Conservation (phyloP, 108 stramenopile species). For the Fragilariopsis cylindrus region DNA sequence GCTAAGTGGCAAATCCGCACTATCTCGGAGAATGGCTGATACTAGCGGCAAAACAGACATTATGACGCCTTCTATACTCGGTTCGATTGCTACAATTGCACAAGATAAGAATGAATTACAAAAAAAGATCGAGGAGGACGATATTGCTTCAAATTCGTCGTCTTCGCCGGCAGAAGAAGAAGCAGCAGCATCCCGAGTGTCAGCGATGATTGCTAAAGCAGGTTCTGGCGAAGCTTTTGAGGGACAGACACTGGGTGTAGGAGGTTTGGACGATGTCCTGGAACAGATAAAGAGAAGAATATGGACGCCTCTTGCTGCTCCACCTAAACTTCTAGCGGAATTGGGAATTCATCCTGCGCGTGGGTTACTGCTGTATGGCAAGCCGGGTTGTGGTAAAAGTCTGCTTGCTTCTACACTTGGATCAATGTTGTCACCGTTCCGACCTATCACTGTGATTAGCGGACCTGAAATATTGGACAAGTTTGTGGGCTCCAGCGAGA, state of each 20-base stretch:
- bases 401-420: slow-evolving; percentile 73
- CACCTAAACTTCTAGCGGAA: slow-evolving; percentile 67
- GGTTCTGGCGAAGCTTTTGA: slow-evolving; percentile 73
- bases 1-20: slow-evolving; percentile 41
- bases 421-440: slow-evolving; percentile 66
- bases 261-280: slow-evolving; percentile 84
- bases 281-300: slow-evolving; percentile 75
- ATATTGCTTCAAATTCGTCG: background rate
- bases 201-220: slow-evolving; percentile 72
- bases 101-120: slow-evolving; percentile 50
- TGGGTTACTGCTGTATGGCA: slow-evolving; percentile 78
- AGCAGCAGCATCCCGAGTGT: slow-evolving; percentile 49
- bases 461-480: slow-evolving; percentile 90
- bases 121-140: slow-evolving; percentile 25
- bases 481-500: slow-evolving; percentile 86
- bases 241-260: slow-evolving; percentile 70
- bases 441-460: slow-evolving; percentile 81
- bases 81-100: slow-evolving; percentile 33
- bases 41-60: slow-evolving; percentile 38
- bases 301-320: slow-evolving; percentile 86
- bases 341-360: slow-evolving; percentile 81
- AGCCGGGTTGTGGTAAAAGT: slow-evolving; percentile 82
- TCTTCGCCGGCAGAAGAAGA: slow-evolving; percentile 7
- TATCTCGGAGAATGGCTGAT: slow-evolving; percentile 31
- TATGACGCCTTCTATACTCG: slow-evolving; percentile 41